Conservation (phyloP, 805 yeast genomes). For the Candida sakaeoensis region DNA sequence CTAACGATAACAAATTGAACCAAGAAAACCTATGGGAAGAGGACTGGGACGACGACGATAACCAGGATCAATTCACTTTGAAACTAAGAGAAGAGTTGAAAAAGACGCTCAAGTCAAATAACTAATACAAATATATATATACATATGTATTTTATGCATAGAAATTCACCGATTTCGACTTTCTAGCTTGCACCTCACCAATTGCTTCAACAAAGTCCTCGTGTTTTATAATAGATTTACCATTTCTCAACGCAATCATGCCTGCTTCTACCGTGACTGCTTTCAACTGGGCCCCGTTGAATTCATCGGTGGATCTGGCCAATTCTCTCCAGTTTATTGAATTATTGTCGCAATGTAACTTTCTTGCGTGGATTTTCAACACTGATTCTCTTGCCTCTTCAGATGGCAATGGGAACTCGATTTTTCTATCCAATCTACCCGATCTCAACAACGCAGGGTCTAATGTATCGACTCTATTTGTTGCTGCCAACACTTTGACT, state of each 20-base stretch:
- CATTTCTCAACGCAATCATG: slow-evolving; percentile 97
- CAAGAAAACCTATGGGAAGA: slow-evolving; percentile 84
- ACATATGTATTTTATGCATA: slow-evolving; percentile 57
- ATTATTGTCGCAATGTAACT: slow-evolving; percentile 83
- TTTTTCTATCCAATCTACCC: slow-evolving; percentile 96
- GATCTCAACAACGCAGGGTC: slow-evolving; percentile 98
- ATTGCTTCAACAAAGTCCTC: slow-evolving; percentile 98
- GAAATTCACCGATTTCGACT: slow-evolving; percentile 90
- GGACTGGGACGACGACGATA: slow-evolving; percentile 96
- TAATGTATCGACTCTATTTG: slow-evolving; percentile 94
- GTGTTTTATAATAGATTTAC: slow-evolving; percentile 86
- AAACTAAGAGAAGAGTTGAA: slow-evolving; percentile 54
- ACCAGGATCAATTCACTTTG: slow-evolving; percentile 81
- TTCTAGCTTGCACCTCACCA: slow-evolving; percentile 97
- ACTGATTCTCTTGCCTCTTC: slow-evolving; percentile 98
- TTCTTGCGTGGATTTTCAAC: slow-evolving; percentile 94
- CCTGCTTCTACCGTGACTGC: slow-evolving; percentile 99
- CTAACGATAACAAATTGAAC: slow-evolving; percentile 41
- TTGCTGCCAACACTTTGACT: slow-evolving; percentile 96
- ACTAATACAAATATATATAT: slow-evolving; percentile 5
- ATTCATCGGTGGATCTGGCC: slow-evolving; percentile 97
- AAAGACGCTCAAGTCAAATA: slow-evolving; percentile 18
- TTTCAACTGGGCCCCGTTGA: slow-evolving; percentile 97
- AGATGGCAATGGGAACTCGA: slow-evolving; percentile 95
- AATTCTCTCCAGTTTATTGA: slow-evolving; percentile 96